A percentile compares a stretch with the other conserved stretches of the same genome.
phyloP scores from a whole-genome alignment of 2,329 filamentous ascomycete species.

The Verticillium tricorpus region DNA sequence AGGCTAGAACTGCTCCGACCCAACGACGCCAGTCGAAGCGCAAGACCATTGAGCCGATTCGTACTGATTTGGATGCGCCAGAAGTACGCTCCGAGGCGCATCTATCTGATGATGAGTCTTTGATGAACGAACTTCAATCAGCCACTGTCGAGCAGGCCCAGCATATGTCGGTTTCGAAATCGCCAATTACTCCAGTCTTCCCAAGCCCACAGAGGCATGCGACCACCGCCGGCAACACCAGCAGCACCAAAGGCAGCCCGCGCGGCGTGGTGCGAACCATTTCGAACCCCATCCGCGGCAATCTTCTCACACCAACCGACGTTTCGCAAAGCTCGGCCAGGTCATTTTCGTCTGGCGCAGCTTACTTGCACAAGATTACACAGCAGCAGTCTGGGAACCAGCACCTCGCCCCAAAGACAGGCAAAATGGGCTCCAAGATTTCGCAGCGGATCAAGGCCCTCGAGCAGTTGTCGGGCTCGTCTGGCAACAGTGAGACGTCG shows the following conservation, averaged over 20 bases:
- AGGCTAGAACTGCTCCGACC: background rate
- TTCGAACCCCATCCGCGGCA: conserved; percentile 38
- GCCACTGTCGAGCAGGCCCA: conserved; percentile 82
- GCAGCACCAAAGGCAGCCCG: conserved; percentile 17
- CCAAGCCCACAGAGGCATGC: conserved; percentile 22
- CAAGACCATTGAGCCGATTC: conserved; percentile 49
- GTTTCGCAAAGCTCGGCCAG: conserved; percentile 41
- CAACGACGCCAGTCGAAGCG: conserved; percentile 23
- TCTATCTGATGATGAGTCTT: conserved; percentile 68
- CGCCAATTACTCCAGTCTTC: conserved; percentile 69
- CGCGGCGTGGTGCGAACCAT: conserved; percentile 31
- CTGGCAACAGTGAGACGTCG: conserved; percentile 22
- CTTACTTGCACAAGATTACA: conserved; percentile 49
- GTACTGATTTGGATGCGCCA: conserved; percentile 37
- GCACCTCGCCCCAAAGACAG: conserved; percentile 59
- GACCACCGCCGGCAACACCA: conserved; percentile 13
- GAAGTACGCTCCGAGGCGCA: conserved; percentile 37
- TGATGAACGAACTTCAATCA: conserved; percentile 80
- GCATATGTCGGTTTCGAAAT: conserved; percentile 73
- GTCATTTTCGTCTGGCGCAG: conserved; percentile 53
- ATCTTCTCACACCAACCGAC: conserved; percentile 41
- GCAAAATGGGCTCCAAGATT: conserved; percentile 84
- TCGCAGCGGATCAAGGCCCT: conserved; percentile 92
- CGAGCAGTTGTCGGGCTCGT: conserved; percentile 64
- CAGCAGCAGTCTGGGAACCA: conserved; percentile 42